Base-by-base conservation (phyloP, 805 yeast species). In the Kurtzmaniella cleridarum region DNA sequence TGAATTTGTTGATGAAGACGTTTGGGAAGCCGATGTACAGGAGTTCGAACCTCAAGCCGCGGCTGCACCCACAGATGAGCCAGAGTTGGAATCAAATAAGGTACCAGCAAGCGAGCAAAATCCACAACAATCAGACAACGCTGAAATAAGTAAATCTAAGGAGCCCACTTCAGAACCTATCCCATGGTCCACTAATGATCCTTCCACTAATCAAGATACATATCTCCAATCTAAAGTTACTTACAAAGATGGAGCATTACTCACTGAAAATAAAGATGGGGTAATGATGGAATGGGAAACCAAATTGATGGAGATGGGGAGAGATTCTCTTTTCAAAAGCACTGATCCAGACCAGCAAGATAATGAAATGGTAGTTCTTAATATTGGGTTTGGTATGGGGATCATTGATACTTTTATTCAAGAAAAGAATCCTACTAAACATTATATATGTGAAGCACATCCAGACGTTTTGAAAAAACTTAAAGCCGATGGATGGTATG, bases 221-320 rank as follows among this genome's bases (percentile, higher is more conserved):
- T 90, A 81, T 51, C 66, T 90, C 32, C 62, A 72, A 10, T 76
- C 90, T 3, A 71, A 81, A 51, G 64, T 90, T 18, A 79, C 78
- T 48, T 90, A 86, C 55, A 72, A 66, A 30, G 82, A 81, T 42
- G 75, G 71, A 38, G 81, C 93, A 0, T 66, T 90, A 18, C 66
- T 87, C 18, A 91, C 97, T 1, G 81, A 78, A 17, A 66, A 81
- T 37, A 69, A 75, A 34, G 97, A 90, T 52, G 98, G 96, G 13
- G 97, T 90, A 2, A 90, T 90, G 98, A 90, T 90, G 98, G 84
- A 83, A 49, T 90, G 98, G 98, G 98, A 90, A 57, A 72, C 78
- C 3, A 76, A 79, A 15, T 68, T 90, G 40, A 90, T 90, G 98
- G 66, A 72, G 38, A 69, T 81, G 12, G 95, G 95, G 1, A 83